Base-by-base conservation (phyloP, 2,329 filamentous ascomycete genomes). In the Colletotrichum lini region DNA sequence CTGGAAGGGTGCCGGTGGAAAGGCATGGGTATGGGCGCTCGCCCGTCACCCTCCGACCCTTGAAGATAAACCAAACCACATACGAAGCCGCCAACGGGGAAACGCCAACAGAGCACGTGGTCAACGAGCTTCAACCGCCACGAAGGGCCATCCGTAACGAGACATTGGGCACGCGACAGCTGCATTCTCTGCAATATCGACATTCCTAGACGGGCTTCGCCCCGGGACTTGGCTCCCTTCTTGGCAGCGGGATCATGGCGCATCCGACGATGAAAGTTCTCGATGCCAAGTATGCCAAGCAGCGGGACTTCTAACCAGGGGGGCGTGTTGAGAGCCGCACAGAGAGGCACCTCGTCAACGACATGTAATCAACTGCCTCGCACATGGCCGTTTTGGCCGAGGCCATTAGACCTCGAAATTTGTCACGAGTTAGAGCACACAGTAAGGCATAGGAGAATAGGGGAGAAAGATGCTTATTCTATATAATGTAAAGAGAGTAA, bases 281-380 rank as follows among this genome's bases (percentile, higher is more conserved):
- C 58, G 45, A 49, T 72, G 69, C 69, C 65, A 72, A 72, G 69
- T 60, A 59, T 60, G 69, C 69, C 69, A 69, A 72, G 69, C 54
- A 64, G 65, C 68, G 59, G 69, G 58, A 72, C 47, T 58, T 53
- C 26, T 47, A 64, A 21, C 65, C 53, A 59, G 65, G 21, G 18
- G 18, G 16, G 9, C 15, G 1, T 8, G 0, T 16, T 3, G 23
- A 54, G 53, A 72, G 65, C 69, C 69, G 69, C 69, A 68, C 58
- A 40, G 49, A 40, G 49, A 45, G 65, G 30, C 61, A 21, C 10
- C 30, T 23, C 30, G 12, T 50, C 53, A 54, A 72, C 65, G 30
- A 64, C 65, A 67, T 38, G 4, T 47, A 50, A 47, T 63, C 35
- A 5, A 47, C 59, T n/a, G 9, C 45, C 4, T 38, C n/a, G 9